These are phyloP conservation scores for Ceratocystis albifundus DNA, from an alignment of 2,329 filamentous ascomycete species.

Conservation along the genomic window DNA sequence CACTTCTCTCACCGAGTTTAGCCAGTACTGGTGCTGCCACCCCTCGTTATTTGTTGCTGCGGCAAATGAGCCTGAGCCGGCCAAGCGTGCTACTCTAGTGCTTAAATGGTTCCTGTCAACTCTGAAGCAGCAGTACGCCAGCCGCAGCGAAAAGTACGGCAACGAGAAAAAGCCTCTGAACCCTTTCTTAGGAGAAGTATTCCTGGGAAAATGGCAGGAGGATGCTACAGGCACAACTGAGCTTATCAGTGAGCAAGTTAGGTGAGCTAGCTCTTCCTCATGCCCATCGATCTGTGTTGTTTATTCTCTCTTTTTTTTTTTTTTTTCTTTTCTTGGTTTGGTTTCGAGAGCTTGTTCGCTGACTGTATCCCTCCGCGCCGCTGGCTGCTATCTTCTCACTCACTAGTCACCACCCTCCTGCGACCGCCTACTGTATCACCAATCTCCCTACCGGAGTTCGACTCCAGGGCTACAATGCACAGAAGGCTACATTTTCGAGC, in stretches of 20 bases:
- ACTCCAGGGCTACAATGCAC: conserved; percentile 83
- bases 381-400: not conserved
- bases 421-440: conserved; percentile 85
- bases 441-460: conserved; percentile 73
- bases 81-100: conserved; percentile 75
- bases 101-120: conserved; percentile 93
- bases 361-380: not conserved
- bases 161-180: conserved; percentile 98
- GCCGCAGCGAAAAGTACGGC: conserved; percentile 63
- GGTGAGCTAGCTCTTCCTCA: conserved; percentile 33
- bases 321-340: not conserved
- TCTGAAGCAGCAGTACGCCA: conserved; percentile 72
- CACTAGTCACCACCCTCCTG: conserved; percentile 73
- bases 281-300: not conserved
- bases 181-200: conserved; percentile 89
- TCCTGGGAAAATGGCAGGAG: conserved; percentile 83
- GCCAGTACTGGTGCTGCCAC: conserved; percentile 72
- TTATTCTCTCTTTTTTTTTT: not conserved
- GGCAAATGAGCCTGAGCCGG: conserved; percentile 63
- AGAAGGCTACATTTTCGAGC: conserved; percentile 87
- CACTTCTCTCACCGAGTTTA: conserved; percentile 69
- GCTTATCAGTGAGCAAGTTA: conserved; percentile 88
- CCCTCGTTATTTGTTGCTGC: conserved; percentile 70
- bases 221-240: conserved; percentile 62
- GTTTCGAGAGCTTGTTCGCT: not conserved